A percentile compares a stretch with the other conserved stretches of the same genome.
Evolutionary conservation across 2,329 filamentous ascomycete species (phyloP).

Genomic region (Aspergillus sp.): DNA sequence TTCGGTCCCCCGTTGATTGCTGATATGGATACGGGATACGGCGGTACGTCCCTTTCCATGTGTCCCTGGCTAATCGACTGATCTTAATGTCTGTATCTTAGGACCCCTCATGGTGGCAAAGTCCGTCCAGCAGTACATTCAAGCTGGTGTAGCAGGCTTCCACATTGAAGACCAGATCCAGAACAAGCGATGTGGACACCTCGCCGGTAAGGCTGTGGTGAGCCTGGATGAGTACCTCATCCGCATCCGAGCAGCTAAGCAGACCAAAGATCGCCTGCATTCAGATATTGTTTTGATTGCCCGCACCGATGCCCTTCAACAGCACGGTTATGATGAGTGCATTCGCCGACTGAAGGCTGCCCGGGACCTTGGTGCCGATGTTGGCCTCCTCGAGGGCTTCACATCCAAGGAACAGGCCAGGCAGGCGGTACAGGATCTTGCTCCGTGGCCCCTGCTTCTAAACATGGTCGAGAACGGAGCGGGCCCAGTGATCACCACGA

Average conservation of each 20-base stretch:
- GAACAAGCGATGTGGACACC: constrained; percentile 41
- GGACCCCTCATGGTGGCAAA: constrained; percentile 47
- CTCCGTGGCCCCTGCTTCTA: constrained; percentile 38
- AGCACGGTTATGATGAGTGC: constrained; percentile 41
- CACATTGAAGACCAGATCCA: constrained; percentile 58
- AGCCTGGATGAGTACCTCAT: constrained; percentile 31
- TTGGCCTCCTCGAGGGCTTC: constrained; percentile 42
- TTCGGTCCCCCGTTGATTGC: constrained; percentile 56
- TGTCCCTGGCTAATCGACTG: no score
- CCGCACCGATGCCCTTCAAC: constrained; percentile 38
- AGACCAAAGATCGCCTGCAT: constrained; percentile 30
- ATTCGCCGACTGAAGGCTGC: constrained; percentile 38
- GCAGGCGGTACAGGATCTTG: constrained; percentile 35
- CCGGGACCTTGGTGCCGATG: constrained; percentile 38
- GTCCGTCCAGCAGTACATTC: constrained; percentile 49
- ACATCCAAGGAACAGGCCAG: constrained; percentile 35
- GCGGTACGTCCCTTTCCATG: constrained; percentile 29
- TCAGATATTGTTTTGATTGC: constrained; percentile 45
- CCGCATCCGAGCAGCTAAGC: constrained; percentile 36
- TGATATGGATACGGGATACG: constrained; percentile 55
- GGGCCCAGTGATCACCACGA: constrained; percentile 34
- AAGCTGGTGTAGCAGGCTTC: constrained; percentile 53
- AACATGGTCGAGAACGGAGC: constrained; percentile 46
- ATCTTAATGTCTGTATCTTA: constrained; percentile 1
- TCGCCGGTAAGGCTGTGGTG: constrained; percentile 40